A percentile compares a stretch with the other conserved stretches of the same genome.
Conservation (phyloP, 176 grass and related monocot genomes). For the Bothriochloa decipiens region DNA sequence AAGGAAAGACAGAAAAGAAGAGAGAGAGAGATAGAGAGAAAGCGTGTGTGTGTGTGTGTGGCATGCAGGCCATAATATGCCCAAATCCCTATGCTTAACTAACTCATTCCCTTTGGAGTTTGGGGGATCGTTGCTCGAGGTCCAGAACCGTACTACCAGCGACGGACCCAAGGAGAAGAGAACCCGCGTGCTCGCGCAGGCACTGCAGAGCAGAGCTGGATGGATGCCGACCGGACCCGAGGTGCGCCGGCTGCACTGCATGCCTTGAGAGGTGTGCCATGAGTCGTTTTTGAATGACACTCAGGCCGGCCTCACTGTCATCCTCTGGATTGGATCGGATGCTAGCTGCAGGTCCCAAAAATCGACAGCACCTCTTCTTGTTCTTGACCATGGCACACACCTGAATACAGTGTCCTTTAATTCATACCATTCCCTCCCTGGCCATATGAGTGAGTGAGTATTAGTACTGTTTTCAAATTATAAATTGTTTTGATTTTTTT, state of each 20-base stretch:
- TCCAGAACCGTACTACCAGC: not conserved
- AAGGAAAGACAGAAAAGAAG: too few species aligned
- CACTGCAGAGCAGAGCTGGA: not conserved
- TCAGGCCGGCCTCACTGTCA: not conserved
- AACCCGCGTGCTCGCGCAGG: not conserved
- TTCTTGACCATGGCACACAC: not conserved
- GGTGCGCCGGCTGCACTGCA: constrained; percentile 6
- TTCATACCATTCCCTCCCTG: too few species aligned
- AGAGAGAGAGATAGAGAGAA: not conserved
- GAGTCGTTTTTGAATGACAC: constrained; percentile 29
- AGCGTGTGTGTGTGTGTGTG: not conserved
- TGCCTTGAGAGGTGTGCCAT: constrained; percentile 59
- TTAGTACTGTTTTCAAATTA: too few species aligned
- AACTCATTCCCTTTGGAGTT: constrained; percentile 69
- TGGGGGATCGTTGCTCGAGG: constrained; percentile 53
- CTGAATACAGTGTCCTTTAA: too few species aligned
- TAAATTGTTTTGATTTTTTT: too few species aligned
- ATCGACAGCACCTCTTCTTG: constrained; percentile 6
- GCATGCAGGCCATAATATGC: constrained; percentile 45
- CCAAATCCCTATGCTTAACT: constrained; percentile 89
- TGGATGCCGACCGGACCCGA: constrained; percentile 16
- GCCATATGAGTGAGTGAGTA: too few species aligned
- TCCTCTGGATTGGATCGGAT: constrained; percentile 14
- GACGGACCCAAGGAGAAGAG: not conserved
- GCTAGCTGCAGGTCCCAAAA: constrained; percentile 20